Evolutionary conservation across 2,329 filamentous ascomycete species (phyloP), one percentile per base, ranked within the genome.

Genomic region (Cercospora sp.): DNA sequence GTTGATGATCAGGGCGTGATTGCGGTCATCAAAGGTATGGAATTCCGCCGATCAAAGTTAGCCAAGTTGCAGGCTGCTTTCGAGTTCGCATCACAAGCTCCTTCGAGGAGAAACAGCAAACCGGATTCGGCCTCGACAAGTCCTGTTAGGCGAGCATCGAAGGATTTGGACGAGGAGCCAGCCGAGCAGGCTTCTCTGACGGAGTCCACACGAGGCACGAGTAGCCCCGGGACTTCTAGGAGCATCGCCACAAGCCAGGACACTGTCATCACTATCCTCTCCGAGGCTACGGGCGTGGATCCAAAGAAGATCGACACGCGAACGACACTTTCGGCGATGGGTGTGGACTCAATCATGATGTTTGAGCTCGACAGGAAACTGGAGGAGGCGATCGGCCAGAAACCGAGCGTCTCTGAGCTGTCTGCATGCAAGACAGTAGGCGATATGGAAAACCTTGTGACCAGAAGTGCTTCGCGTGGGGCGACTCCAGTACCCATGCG

Each of bases 301-400:
- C 26, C 60, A 18, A 45, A 63, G 21, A 58, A 63, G 18, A 57
- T 70, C 30, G 65, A 66, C 12, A 28, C 66, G 3, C 32, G 66
- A 40, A 70, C 69, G 13, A 63, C 62, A 6, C 60, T 70, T 3
- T 59, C 65, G 28, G 64, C 63, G 28, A 65, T 70, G 43, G 69
- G 69, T 13, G 60, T 70, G n/a, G 69, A 70, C 40, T 70, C 69
- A 12, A 63, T 70, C 59, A 70, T 70, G 69, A 68, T 70, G 43
- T 67, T 70, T 45, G 69, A 70, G 58, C 63, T 70, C 28, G 63
- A 68, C 21, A 43, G 53, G 28, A 68, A 70, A 40, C 53, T 70
- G 21, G 63, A 63, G 30, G 45, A 59, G 13, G 51, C 58, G 3
- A 61, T 70, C 28, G 63, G 60, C 18, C 59, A 57, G 16, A 62